Conservation (phyloP, 495 filamentous ascomycete genomes). For the Oidiodendron maius region DNA sequence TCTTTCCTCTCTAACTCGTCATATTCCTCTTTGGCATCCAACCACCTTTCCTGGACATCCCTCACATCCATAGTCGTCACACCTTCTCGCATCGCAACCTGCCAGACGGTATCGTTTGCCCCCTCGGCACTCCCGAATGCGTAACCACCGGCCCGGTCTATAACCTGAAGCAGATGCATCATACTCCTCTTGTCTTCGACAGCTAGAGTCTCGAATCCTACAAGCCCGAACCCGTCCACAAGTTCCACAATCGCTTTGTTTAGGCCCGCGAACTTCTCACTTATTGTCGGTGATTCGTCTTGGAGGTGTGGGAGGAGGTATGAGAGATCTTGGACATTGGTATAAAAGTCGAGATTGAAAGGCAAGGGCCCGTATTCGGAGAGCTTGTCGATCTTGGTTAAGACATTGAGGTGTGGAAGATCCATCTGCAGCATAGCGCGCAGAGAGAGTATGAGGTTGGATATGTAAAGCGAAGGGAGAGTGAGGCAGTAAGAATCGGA, state of each 20-base stretch:
- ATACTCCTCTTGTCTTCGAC: conserved; percentile 96
- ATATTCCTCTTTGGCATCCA: conserved; percentile 82
- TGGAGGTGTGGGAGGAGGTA: conserved; percentile 78
- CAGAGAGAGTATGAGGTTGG: conserved; percentile 83
- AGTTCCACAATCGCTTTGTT: conserved; percentile 84
- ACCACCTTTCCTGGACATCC: conserved; percentile 93
- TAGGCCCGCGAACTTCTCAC: conserved; percentile 70
- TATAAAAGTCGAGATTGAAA: conserved; percentile 95
- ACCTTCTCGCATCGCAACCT: conserved; percentile 87
- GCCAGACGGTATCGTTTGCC: conserved; percentile 90
- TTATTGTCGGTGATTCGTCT: conserved; percentile 45
- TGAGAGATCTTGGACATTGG: conserved; percentile 89
- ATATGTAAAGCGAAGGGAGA: conserved; percentile 88
- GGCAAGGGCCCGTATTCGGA: conserved; percentile 69
- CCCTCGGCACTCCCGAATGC: conserved; percentile 88
- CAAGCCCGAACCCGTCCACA: conserved; percentile 81
- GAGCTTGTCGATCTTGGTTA: conserved; percentile 96
- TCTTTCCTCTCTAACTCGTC: conserved; percentile 73
- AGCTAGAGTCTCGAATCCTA: conserved; percentile 86
- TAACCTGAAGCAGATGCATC: conserved; percentile 79
- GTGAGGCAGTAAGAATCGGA: conserved; percentile 89
- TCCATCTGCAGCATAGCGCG: conserved; percentile 98
- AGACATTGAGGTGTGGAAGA: conserved; percentile 87
- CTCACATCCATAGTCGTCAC: conserved; percentile 68
- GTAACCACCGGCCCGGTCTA: conserved; percentile 89